Evolutionary conservation across 306 rosid genomes (phyloP).

Genomic region (Vicia villosa): DNA sequence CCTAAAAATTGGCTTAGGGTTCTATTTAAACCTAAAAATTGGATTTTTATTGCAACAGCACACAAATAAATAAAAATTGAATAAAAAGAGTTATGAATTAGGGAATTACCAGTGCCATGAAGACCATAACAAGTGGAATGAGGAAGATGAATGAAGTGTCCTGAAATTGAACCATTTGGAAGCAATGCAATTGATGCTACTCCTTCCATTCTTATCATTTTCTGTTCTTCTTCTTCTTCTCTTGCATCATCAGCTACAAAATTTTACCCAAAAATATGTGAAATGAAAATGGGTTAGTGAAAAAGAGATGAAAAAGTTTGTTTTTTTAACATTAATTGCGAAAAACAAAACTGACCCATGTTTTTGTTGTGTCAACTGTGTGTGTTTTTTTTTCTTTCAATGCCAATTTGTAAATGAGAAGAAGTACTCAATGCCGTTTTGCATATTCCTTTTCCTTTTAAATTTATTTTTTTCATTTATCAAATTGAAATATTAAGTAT

Average conservation of each 20-base stretch:
- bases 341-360: not conserved
- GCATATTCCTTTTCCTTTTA: no score
- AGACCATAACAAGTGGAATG: constrained; percentile 81
- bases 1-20: not conserved
- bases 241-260: constrained; percentile 32
- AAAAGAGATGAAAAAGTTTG: not conserved
- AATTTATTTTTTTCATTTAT: no score
- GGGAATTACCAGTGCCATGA: constrained; percentile 66
- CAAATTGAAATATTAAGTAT: no score
- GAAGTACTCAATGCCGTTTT: no score
- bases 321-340: not conserved
- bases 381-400: no score
- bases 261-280: not conserved
- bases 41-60: not conserved
- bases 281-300: constrained; percentile 4
- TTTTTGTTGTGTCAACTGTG: no score
- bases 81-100: not conserved
- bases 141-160: constrained; percentile 82
- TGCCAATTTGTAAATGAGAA: no score
- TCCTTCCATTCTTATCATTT: constrained; percentile 64
- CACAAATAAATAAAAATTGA: no score
- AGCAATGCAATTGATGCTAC: constrained; percentile 84
- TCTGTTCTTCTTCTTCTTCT: constrained; percentile 34
- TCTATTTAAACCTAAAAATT: not conserved
- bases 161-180: constrained; percentile 84